Evolutionary conservation across 2,329 filamentous ascomycete genomes (phyloP), one percentile per base, ranked within the genome.

Genomic region (Botryotinia convoluta): DNA sequence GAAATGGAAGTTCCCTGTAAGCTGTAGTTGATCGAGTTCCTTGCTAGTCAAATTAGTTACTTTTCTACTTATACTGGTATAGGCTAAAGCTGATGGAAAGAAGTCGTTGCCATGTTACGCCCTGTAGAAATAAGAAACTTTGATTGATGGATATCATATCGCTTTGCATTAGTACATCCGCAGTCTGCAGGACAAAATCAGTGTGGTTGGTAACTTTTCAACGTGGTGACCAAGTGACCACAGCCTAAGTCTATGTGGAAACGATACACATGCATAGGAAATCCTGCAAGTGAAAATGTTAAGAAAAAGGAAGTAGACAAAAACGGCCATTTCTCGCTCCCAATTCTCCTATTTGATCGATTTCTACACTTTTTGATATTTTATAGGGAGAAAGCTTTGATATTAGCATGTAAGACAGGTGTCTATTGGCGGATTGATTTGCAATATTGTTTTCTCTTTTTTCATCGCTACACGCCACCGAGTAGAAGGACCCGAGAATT

Each of bases 91-190:
- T 18, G 35, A 57, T 68, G 39, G 64, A 42, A 32, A 37, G 37
- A 69, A 69, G 65, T 69, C 48, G 65, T 69, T 69, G 65, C 68
- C 63, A 61, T 72, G 63, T 60, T 61, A 72, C 29, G 63, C 71
- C 63, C 57, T 72, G 71, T 57, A 72, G 63, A 39, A 69, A 61
- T 69, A 32, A 69, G 44, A 32, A 51, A 37, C 44, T 69, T 48
- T 72, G 71, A 72, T 72, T 72, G 71, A 72, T 39, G 62, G 63
- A 72, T 22, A 51, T 32, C 63, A 42, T 72, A 72, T 72, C 71
- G 71, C 71, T 68, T 39, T 72, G 63, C 71, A 72, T 67, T 72
- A 72, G 71, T 69, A 72, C 67, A 69, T 72, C 71, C 71, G 71
- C 71, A 69, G 32, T 72, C 71, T 72, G 71, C 71, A 72, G 71